Evolutionary conservation across 768 basidiomycete genomes (phyloP), one percentile per base, ranked within the genome.

Genomic region (Gautieria morchelliformis): DNA sequence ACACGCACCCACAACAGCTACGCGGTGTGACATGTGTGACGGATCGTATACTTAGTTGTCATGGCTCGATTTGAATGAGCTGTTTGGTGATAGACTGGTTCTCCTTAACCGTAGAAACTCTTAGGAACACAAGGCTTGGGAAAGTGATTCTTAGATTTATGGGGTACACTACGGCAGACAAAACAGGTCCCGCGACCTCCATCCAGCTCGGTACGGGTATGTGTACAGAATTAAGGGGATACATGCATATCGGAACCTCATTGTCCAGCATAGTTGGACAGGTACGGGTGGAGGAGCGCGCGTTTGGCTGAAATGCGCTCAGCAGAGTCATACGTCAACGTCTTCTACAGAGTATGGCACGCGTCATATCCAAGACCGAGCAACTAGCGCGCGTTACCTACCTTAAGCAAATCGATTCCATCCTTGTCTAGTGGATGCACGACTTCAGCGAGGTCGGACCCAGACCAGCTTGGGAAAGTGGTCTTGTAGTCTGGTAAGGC

Each of bases 401-500:
- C 89, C 76, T 82, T 80, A 27, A 95, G 73, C 60, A 94, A 69
- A 63, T 95, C 93, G 52, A 91, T 71, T n/a, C 90, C 93, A 56
- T 71, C 74, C 11, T 81, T 79, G 66, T 93, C 92, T 50, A 97
- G 71, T 45, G 79, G 77, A 17, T 83, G 80, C 12, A 94, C 85
- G 75, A 77, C 67, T 68, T 75, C 65, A 65, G 71, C 61, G 32
- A 99, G 72, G 58, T 93, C 87, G 63, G 89, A 85, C 41, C 75
- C 72, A 33, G 81, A 80, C 96, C 96, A 99, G 69, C 92, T 90
- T 0, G 96, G 96, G 81, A 99, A 98, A 9, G 94, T 86, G 4
- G 90, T 69, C 73, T 98, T 98, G 78, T 95, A 98, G 69, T 98
- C 96, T 3, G 95, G 93, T 53, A 99, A 71, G 52, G 77, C 72